Conservation (phyloP, 1,139 yeast species). For the Yamadazyma songkhlaensis region DNA sequence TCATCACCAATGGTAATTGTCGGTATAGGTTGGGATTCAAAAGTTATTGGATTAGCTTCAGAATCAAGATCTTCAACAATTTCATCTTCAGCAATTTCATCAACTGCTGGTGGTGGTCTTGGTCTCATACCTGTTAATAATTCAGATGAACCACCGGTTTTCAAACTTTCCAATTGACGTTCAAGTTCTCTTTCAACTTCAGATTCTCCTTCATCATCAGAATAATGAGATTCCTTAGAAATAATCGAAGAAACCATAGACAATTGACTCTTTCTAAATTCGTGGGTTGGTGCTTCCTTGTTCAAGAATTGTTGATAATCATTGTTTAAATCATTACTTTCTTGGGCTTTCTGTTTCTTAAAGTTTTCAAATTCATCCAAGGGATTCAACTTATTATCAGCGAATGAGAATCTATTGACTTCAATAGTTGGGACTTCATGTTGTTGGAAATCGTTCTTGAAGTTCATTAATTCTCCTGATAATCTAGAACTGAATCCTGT, state of each 20-base stretch:
- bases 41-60: background rate
- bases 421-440: constrained; percentile 11
- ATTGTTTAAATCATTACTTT: constrained; percentile 13
- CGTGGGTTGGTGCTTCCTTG: constrained; percentile 6
- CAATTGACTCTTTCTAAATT: constrained; percentile 29
- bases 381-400: constrained; percentile 6
- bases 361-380: constrained; percentile 17
- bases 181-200: constrained; percentile 40
- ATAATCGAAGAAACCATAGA: constrained; percentile 47
- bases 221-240: constrained; percentile 32
- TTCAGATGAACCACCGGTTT: constrained; percentile 18
- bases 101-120: constrained; percentile 6
- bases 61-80: background rate
- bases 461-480: constrained; percentile 29
- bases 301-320: constrained; percentile 33
- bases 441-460: constrained; percentile 28
- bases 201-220: constrained; percentile 34
- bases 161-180: constrained; percentile 38
- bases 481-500: constrained; percentile 17
- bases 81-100: constrained; percentile 3
- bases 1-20: constrained; percentile 2
- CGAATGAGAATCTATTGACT: constrained; percentile 10
- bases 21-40: constrained; percentile 1
- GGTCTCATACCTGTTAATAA: constrained; percentile 4
- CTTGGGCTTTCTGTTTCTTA: constrained; percentile 10